Conservation (phyloP, 148 eudicot genomes). For the Cornus controversa region DNA sequence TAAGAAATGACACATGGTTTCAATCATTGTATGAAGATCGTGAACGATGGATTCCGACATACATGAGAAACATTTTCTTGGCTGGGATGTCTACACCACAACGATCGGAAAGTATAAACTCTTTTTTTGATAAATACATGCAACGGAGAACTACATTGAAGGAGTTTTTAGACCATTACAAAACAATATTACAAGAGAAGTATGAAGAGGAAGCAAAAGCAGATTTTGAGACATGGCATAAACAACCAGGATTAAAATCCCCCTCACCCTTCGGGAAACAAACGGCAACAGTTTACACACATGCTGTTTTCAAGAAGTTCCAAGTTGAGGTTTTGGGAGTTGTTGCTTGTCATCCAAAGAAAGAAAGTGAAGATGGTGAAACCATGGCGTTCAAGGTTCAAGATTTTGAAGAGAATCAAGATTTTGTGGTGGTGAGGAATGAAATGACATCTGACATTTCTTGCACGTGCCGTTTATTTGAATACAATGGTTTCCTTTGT, state of each 20-base stretch:
- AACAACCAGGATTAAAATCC: conserved; percentile 56
- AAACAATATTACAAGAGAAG: conserved; percentile 45
- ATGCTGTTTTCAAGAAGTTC: conserved; percentile 54
- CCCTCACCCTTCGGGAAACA: conserved; percentile 66
- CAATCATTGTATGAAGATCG: conserved; percentile 47
- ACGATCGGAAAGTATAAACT: conserved; percentile 43
- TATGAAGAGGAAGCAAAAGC: conserved; percentile 53
- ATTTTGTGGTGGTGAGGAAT: conserved; percentile 46
- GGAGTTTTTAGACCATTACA: conserved; percentile 54
- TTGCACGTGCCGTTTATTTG: conserved; percentile 52
- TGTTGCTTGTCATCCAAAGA: conserved; percentile 58
- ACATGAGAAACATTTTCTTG: conserved; percentile 38
- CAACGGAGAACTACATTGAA: conserved; percentile 48
- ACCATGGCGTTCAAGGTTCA: conserved; percentile 43
- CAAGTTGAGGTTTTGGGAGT: conserved; percentile 62
- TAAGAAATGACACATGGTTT: conserved; percentile 48
- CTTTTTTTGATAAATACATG: conserved; percentile 51
- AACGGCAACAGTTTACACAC: conserved; percentile 51
- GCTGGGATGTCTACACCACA: conserved; percentile 49
- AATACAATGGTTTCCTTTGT: conserved; percentile 48
- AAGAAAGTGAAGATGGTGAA: conserved; percentile 32
- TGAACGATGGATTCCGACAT: conserved; percentile 45
- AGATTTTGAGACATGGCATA: conserved; percentile 56
- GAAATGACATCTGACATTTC: conserved; percentile 43
- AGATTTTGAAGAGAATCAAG: conserved; percentile 50